These are phyloP conservation scores for Pichia sp. DNA, from an alignment of 1,139 yeast genomes.

Conservation along the genomic window DNA sequence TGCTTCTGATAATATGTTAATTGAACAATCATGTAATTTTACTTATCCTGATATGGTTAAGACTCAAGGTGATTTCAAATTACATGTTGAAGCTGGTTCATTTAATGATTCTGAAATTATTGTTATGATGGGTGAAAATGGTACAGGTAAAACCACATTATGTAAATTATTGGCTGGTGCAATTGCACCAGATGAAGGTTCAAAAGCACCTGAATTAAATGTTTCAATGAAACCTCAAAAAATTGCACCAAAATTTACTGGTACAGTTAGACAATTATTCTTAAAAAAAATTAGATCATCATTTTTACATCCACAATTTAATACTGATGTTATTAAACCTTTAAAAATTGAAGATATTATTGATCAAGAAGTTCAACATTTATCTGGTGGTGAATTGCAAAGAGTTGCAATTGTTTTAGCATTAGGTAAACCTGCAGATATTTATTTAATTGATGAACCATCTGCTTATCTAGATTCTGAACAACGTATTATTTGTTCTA, in stretches of 20 bases:
- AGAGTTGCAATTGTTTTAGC: constrained; percentile 97
- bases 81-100: constrained; percentile 76
- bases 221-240: constrained; percentile 98
- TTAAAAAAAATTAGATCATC: constrained; percentile 93
- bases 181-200: constrained; percentile 74
- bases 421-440: constrained; percentile 91
- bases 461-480: constrained; percentile 98
- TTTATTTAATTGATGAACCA: constrained; percentile 95
- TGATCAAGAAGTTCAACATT: constrained; percentile 94
- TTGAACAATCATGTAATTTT: constrained; percentile 76
- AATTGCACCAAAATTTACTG: constrained; percentile 96
- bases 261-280: constrained; percentile 96
- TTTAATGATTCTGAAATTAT: constrained; percentile 94
- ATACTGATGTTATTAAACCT: constrained; percentile 96
- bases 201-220: constrained; percentile 72
- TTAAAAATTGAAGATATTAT: constrained; percentile 87
- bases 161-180: constrained; percentile 94
- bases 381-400: constrained; percentile 99
- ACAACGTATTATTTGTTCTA: constrained; percentile 98
- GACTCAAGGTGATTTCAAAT: constrained; percentile 93
- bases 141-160: constrained; percentile 98
- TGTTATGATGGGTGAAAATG: constrained; percentile 99
- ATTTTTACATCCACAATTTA: constrained; percentile 94
- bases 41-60: constrained; percentile 75
- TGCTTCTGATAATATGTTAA: constrained; percentile 70